A percentile compares a stretch with the other conserved stretches of the same genome.
Evolutionary conservation across 768 basidiomycete genomes (phyloP).

Genomic region (Boletus vinaceobasis): DNA sequence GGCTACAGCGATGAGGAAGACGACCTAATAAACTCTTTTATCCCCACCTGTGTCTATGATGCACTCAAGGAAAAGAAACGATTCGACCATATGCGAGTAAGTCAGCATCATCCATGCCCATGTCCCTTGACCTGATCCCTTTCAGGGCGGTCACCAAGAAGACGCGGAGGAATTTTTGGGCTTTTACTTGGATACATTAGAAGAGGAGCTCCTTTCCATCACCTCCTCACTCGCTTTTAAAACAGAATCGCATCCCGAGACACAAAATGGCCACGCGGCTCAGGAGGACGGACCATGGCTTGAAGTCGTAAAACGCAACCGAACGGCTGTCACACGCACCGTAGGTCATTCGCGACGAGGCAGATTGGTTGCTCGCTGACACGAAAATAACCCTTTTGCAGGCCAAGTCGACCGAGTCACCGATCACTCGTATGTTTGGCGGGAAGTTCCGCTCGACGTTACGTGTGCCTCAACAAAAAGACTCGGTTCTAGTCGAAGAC

Average conservation of each 20-base stretch:
- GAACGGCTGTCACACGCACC: conserved; percentile 72
- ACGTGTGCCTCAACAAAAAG: conserved; percentile 75
- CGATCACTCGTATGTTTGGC: conserved; percentile 90
- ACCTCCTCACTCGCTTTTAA: conserved; percentile 48
- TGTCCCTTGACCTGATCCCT: not conserved
- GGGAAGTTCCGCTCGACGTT: conserved; percentile 88
- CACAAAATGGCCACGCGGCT: conserved; percentile 8
- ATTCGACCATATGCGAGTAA: conserved; percentile 88
- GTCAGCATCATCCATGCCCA: conserved; percentile 28
- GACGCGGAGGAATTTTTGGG: conserved; percentile 99
- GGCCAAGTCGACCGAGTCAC: conserved; percentile 79
- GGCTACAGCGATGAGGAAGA: conserved; percentile 43
- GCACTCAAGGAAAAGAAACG: conserved; percentile 91
- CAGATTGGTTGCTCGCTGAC: not conserved
- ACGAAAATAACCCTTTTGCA: conserved; percentile 26
- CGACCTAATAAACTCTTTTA: conserved; percentile 62
- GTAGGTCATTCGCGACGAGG: conserved; percentile 41
- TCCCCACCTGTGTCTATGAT: conserved; percentile 85
- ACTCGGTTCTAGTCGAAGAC: conserved; percentile 86
- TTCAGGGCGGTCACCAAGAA: conserved; percentile 87
- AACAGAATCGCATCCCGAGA: conserved; percentile 18
- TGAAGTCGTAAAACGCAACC: conserved; percentile 90
- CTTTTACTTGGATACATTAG: conserved; percentile 90
- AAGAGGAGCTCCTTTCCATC: conserved; percentile 84
- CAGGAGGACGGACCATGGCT: conserved; percentile 77